These are phyloP conservation scores for Poronia punctata DNA, from an alignment of 495 filamentous ascomycete genomes.

Conservation along the genomic window DNA sequence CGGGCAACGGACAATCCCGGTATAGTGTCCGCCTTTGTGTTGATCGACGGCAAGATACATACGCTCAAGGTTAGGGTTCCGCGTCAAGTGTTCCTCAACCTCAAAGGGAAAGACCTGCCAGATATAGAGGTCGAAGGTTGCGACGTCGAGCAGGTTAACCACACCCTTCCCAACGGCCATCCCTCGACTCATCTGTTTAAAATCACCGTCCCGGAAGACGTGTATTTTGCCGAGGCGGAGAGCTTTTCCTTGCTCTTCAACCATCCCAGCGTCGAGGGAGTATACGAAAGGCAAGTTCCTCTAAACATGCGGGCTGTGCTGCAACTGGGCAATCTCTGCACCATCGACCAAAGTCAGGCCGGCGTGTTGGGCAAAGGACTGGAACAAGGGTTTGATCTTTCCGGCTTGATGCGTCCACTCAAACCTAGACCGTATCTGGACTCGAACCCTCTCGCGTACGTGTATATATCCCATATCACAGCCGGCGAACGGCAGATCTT, in stretches of 20 bases:
- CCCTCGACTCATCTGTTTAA: constrained; percentile 91
- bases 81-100: constrained; percentile 82
- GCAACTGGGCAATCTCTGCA: constrained; percentile 86
- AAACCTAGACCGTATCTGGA: constrained; percentile 69
- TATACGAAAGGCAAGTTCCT: constrained; percentile 91
- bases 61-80: constrained; percentile 81
- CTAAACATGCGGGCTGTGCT: constrained; percentile 77
- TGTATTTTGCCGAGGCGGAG: constrained; percentile 73
- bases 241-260: constrained; percentile 79
- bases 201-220: constrained; percentile 79
- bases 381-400: constrained; percentile 88
- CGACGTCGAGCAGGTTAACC: constrained; percentile 80
- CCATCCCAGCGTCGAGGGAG: constrained; percentile 90
- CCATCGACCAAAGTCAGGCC: constrained; percentile 83
- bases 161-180: constrained; percentile 92
- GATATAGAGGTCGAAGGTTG: constrained; percentile 85
- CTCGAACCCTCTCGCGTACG: constrained; percentile 60
- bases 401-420: constrained; percentile 57
- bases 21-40: constrained; percentile 78
- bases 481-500: constrained; percentile 89
- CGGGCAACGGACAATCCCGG: constrained; percentile 72
- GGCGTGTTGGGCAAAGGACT: constrained; percentile 90
- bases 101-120: constrained; percentile 78
- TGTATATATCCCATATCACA: constrained; percentile 88
- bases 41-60: constrained; percentile 91